Conservation (phyloP, 2,329 filamentous ascomycete genomes). For the Stachybotrys chartarum region DNA sequence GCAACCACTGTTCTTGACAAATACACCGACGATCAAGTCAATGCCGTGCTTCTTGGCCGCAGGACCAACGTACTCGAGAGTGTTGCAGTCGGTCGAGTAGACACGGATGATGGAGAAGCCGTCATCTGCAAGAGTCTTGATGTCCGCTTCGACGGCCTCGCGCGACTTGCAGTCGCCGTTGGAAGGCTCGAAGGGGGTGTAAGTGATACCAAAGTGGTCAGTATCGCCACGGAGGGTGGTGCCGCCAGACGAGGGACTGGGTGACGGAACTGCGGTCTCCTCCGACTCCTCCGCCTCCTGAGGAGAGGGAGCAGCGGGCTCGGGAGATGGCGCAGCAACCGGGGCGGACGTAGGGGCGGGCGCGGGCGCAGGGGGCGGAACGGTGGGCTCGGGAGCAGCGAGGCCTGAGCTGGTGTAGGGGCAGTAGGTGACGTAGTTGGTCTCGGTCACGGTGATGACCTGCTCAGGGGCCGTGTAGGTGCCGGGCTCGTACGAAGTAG, state of each 20-base stretch:
- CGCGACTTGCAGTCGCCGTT: slow-evolving; percentile 58
- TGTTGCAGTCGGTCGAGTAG: slow-evolving; percentile 88
- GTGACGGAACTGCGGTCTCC: slow-evolving; percentile 12
- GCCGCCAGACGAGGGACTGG: slow-evolving; percentile 17
- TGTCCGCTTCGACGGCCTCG: slow-evolving; percentile 50
- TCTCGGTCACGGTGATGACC: slow-evolving; percentile 62
- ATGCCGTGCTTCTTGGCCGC: slow-evolving; percentile 61
- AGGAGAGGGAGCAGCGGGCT: slow-evolving; percentile 11
- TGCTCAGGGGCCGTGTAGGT: slow-evolving; percentile 65
- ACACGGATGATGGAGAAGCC: slow-evolving; percentile 70
- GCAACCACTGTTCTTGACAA: slow-evolving; percentile 62
- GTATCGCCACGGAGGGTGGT: slow-evolving; percentile 30
- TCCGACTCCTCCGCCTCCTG: slow-evolving; percentile 8
- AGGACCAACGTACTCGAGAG: slow-evolving; percentile 66
- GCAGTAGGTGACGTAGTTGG: slow-evolving; percentile 62
- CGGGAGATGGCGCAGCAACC: slow-evolving; percentile 10
- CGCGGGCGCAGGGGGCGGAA: slow-evolving; percentile 6
- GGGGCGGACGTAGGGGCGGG: slow-evolving; percentile 1
- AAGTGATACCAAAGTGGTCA: slow-evolving; percentile 68
- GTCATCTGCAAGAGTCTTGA: slow-evolving; percentile 52
- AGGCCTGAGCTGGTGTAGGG: slow-evolving; percentile 48
- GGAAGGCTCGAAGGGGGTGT: slow-evolving; percentile 61
- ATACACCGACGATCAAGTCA: slow-evolving; percentile 82
- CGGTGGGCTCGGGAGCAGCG: slow-evolving; percentile 21
- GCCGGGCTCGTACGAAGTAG: slow-evolving; percentile 58